Conservation (phyloP, 1,139 yeast genomes). For the Magnusiomyces ingens region DNA sequence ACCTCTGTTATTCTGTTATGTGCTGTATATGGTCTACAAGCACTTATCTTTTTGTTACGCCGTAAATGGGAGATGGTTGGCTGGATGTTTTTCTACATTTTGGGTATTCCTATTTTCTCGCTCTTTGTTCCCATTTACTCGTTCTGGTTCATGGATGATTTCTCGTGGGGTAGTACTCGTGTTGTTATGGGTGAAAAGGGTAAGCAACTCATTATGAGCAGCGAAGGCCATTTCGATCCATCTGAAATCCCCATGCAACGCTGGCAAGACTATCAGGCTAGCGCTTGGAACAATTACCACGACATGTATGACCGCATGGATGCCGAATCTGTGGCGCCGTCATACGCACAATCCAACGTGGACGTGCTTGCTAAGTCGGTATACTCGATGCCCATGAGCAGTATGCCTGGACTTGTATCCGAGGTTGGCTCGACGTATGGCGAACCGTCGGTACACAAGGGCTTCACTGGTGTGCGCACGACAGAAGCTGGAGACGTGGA, state of each 20-base stretch:
- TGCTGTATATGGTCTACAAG: conserved; percentile 39
- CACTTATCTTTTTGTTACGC: conserved; percentile 35
- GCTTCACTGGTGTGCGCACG: background rate
- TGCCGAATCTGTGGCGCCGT: conserved; percentile 9
- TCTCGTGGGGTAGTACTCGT: conserved; percentile 42
- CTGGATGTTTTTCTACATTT: conserved; percentile 38
- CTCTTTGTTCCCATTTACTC: conserved; percentile 37
- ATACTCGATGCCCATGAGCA: conserved; percentile 11
- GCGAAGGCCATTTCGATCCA: conserved; percentile 38
- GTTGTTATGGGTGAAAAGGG: conserved; percentile 38
- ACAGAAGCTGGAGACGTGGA: conserved; percentile 19
- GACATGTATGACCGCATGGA: conserved; percentile 20
- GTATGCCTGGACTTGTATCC: background rate
- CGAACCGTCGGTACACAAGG: background rate
- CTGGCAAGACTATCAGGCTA: conserved; percentile 33
- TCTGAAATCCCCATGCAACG: conserved; percentile 31
- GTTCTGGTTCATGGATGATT: conserved; percentile 42
- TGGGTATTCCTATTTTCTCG: conserved; percentile 37
- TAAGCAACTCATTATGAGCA: conserved; percentile 30
- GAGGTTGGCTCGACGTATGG: conserved; percentile 1
- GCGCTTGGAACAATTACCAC: conserved; percentile 29
- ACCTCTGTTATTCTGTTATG: conserved; percentile 36
- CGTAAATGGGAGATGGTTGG: conserved; percentile 42
- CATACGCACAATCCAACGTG: conserved; percentile 7
- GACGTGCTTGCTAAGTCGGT: conserved; percentile 16